These are phyloP conservation scores for Mucor saturninus DNA, from an alignment of 371 early-diverging fungal genomes.

Conservation along the genomic window DNA sequence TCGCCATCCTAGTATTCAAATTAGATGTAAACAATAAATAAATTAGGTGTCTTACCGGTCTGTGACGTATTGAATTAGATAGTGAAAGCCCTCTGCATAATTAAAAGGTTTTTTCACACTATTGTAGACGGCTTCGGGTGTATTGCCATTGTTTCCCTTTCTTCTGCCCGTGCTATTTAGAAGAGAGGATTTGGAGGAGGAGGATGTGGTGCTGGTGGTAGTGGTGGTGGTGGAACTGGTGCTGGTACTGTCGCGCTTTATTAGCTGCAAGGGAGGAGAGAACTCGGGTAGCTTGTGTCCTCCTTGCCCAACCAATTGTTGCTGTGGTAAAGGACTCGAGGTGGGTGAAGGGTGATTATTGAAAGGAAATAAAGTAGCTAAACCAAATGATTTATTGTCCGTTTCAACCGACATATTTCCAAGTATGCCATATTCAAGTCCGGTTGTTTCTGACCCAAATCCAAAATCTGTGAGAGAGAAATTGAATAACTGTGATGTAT, in stretches of 20 bases:
- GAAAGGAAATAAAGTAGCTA: constrained; percentile 15
- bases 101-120: constrained; percentile 79
- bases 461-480: constrained; percentile 45
- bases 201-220: constrained; percentile 9
- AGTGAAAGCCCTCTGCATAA: constrained; percentile 91
- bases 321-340: constrained; percentile 10
- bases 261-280: not conserved
- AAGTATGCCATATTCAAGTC: constrained; percentile 49
- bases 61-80: constrained; percentile 76
- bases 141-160: constrained; percentile 42
- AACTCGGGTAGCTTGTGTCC: not conserved
- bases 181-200: too few relatives aligned
- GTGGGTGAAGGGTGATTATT: constrained; percentile 7
- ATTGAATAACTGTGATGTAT: constrained; percentile 32
- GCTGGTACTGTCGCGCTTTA: constrained; percentile 27
- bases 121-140: constrained; percentile 66
- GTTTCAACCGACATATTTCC: constrained; percentile 41
- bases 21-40: constrained; percentile 46
- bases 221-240: constrained; percentile 18
- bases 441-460: constrained; percentile 50
- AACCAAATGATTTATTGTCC: constrained; percentile 2
- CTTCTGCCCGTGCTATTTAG: constrained; percentile 26
- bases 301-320: constrained; percentile 3
- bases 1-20: constrained; percentile 68
- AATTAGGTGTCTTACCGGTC: constrained; percentile 29